Evolutionary conservation across 2,329 filamentous ascomycete species (phyloP).

Genomic region (Sclerotinia trifoliorum): DNA sequence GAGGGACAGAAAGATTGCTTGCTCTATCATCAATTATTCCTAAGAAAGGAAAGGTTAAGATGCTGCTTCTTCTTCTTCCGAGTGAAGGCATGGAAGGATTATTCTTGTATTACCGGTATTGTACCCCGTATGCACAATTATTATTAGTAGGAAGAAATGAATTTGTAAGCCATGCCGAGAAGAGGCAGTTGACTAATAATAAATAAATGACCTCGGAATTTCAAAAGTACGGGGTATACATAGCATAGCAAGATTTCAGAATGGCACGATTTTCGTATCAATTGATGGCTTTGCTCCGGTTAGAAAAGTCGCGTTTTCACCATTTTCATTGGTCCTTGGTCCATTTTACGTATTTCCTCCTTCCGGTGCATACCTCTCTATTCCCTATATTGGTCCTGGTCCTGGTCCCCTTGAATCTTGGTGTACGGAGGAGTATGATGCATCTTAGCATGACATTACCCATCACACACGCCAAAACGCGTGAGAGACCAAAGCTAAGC

Average conservation of each 20-base stretch:
- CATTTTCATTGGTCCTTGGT: neutral
- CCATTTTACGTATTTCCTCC: neutral
- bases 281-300: constrained; percentile 3
- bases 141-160: neutral
- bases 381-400: neutral
- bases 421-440: too few species aligned
- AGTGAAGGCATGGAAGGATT: neutral
- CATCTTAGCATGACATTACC: too few species aligned
- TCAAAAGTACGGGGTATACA: neutral
- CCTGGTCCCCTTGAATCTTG: neutral
- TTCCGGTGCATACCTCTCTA: neutral
- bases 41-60: too few species aligned
- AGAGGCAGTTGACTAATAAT: neutral
- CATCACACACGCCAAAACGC: constrained; percentile 17
- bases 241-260: neutral
- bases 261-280: constrained; percentile 10
- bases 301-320: neutral
- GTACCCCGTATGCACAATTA: neutral
- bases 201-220: too few species aligned
- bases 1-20: too few species aligned
- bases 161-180: neutral
- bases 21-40: too few species aligned
- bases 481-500: neutral
- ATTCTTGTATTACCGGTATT: neutral
- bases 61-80: too few species aligned